Percentiles rank a stretch among this genome's conserved stretches.
Conservation (phyloP, 305 asterid species). For the Solanum aculeatissimum region DNA sequence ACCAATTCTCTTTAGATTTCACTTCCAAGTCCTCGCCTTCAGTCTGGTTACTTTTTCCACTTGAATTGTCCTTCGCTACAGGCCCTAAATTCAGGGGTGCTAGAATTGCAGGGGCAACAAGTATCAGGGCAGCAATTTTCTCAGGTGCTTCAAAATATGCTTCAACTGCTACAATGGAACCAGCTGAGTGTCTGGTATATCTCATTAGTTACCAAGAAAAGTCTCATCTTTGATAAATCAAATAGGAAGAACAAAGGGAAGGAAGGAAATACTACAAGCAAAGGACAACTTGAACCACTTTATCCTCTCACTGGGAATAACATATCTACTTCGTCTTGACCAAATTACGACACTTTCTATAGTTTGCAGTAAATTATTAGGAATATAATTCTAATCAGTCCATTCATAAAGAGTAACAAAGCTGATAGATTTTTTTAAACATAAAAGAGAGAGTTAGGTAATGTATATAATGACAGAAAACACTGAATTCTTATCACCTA, state of each 20-base stretch:
- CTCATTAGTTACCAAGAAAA: conserved; percentile 10
- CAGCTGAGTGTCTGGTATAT: conserved; percentile 85
- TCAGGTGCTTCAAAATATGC: conserved; percentile 92
- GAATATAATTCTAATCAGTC: not conserved
- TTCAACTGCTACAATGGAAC: conserved; percentile 83
- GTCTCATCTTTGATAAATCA: not conserved
- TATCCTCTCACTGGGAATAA: not conserved
- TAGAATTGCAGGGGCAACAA: conserved; percentile 84
- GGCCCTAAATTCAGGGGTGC: conserved; percentile 41
- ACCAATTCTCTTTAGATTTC: conserved; percentile 13
- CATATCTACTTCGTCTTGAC: not conserved
- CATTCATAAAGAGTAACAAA: not conserved
- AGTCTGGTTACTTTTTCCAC: conserved; percentile 20
- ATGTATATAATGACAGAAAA: not conserved
- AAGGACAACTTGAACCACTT: not conserved
- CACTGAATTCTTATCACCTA: not conserved
- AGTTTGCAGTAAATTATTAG: not conserved
- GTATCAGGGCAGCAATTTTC: conserved; percentile 83
- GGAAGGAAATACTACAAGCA: not conserved
- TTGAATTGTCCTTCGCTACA: conserved; percentile 17
- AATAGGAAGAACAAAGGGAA: not conserved
- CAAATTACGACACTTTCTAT: not conserved
- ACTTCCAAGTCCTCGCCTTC: conserved; percentile 27
- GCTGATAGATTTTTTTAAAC: not conserved
- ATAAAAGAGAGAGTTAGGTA: not conserved